Percentiles rank a stretch among this genome's conserved stretches.
Conservation (phyloP, 257 asterid genomes). For the Penstemon barbatus region DNA sequence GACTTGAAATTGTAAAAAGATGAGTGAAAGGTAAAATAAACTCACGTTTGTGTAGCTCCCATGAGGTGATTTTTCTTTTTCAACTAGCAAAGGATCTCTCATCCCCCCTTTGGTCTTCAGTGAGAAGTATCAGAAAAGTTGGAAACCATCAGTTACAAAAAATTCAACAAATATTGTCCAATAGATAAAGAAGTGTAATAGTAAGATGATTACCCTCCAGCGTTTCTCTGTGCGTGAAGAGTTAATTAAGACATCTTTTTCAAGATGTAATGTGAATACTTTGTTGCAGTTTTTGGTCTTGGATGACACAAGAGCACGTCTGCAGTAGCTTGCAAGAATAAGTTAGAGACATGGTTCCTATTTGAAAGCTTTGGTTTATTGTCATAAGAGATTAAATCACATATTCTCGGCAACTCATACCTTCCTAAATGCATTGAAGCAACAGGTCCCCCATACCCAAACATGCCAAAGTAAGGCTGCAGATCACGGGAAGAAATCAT, state of each 20-base stretch:
- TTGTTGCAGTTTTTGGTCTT: conserved; percentile 54
- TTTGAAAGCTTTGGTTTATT: not conserved
- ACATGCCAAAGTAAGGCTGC: conserved; percentile 93
- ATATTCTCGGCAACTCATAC: conserved; percentile 37
- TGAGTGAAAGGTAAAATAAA: not conserved
- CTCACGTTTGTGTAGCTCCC: conserved; percentile 74
- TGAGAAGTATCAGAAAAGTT: conserved; percentile 3
- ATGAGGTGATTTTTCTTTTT: conserved; percentile 39
- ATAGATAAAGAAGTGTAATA: conserved; percentile 12
- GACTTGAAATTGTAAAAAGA: not conserved
- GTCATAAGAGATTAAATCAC: conserved; percentile 15
- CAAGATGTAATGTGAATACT: conserved; percentile 54
- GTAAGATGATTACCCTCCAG: conserved; percentile 60
- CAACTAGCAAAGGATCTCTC: conserved; percentile 54
- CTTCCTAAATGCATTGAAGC: conserved; percentile 84
- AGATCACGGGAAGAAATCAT: conserved; percentile 14
- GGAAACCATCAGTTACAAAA: not conserved
- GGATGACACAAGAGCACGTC: conserved; percentile 63
- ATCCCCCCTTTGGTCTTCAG: conserved; percentile 48
- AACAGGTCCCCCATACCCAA: conserved; percentile 76
- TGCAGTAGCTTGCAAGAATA: conserved; percentile 28
- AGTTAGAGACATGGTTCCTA: not conserved
- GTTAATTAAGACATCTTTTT: conserved; percentile 61
- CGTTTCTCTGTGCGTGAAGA: conserved; percentile 44
- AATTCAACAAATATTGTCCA: not conserved